Conservation (phyloP, 768 basidiomycete species). For the Lentinula guzmanii region DNA sequence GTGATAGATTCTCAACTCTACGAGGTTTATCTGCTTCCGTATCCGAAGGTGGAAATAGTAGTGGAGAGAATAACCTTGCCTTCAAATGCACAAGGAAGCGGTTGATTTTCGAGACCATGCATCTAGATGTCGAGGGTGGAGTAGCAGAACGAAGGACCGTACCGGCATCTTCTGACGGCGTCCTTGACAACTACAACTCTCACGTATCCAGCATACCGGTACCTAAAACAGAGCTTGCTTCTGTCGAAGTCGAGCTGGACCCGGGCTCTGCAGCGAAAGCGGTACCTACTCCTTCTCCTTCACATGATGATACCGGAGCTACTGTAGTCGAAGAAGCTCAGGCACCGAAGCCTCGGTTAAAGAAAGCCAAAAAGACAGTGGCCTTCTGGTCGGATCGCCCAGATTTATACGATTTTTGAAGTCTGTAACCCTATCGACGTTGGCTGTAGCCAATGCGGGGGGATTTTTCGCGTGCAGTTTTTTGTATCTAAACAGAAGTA, state of each 20-base stretch:
- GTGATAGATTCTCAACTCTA: constrained; percentile 77
- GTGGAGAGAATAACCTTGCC: constrained; percentile 94
- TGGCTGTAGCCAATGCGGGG: too few species aligned
- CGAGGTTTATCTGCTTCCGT: constrained; percentile 67
- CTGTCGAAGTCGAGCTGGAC: constrained; percentile 35
- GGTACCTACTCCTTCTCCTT: neutral
- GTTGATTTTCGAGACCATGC: constrained; percentile 86
- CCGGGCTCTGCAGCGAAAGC: neutral
- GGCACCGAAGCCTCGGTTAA: constrained; percentile 20
- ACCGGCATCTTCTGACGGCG: constrained; percentile 27
- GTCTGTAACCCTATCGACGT: neutral
- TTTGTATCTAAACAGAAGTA: too few species aligned
- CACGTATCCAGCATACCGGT: neutral
- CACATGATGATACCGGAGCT: neutral
- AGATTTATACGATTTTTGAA: constrained; percentile 72
- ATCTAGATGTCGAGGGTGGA: constrained; percentile 84
- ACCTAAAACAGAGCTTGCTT: constrained; percentile 22
- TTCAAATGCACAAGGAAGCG: constrained; percentile 90
- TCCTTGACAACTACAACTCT: constrained; percentile 7
- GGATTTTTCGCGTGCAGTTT: too few species aligned
- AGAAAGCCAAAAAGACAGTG: constrained; percentile 60
- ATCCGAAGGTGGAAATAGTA: constrained; percentile 41
- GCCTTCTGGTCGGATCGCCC: constrained; percentile 62
- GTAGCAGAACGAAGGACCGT: constrained; percentile 69
- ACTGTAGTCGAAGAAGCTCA: neutral